Percentiles rank a stretch among this genome's conserved stretches.
Evolutionary conservation across 164 flowering plant species (phyloP).

Genomic region (Liriodendron chinense): DNA sequence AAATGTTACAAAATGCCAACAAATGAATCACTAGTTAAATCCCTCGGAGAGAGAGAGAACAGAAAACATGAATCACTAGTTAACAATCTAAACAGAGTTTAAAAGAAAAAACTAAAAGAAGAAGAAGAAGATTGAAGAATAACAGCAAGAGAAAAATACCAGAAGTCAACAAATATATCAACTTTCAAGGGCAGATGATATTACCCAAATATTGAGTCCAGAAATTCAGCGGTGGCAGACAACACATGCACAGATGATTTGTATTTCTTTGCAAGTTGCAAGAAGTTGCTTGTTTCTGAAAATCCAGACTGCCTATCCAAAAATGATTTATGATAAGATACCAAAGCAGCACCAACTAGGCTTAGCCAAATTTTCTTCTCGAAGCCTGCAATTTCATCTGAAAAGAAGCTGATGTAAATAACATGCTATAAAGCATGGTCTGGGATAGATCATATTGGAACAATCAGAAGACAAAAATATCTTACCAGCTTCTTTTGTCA

Average conservation of each 20-base stretch:
- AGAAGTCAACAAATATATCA: background rate
- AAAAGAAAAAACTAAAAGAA: no score
- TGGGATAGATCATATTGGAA: background rate
- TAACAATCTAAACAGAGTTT: background rate
- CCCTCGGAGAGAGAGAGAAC: background rate
- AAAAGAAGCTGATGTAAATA: constrained; percentile 11
- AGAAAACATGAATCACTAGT: background rate
- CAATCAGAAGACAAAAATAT: constrained; percentile 2
- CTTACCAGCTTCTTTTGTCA: constrained; percentile 46
- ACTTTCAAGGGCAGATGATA: constrained; percentile 7
- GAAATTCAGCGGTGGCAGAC: constrained; percentile 66
- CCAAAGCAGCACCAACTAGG: constrained; percentile 69
- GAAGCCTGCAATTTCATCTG: constrained; percentile 52
- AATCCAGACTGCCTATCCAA: constrained; percentile 12
- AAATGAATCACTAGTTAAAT: background rate
- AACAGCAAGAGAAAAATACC: background rate
- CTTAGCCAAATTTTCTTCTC: constrained; percentile 56
- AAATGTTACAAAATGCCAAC: background rate
- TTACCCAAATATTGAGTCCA: constrained; percentile 62
- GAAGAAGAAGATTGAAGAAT: background rate
- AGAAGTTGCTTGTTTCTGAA: constrained; percentile 37
- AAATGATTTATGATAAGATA: constrained; percentile 40
- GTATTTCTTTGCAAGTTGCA: constrained; percentile 55
- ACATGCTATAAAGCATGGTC: background rate
- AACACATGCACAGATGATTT: constrained; percentile 65